Conservation (phyloP, 129 eudicot species). For the Logfia minima region DNA sequence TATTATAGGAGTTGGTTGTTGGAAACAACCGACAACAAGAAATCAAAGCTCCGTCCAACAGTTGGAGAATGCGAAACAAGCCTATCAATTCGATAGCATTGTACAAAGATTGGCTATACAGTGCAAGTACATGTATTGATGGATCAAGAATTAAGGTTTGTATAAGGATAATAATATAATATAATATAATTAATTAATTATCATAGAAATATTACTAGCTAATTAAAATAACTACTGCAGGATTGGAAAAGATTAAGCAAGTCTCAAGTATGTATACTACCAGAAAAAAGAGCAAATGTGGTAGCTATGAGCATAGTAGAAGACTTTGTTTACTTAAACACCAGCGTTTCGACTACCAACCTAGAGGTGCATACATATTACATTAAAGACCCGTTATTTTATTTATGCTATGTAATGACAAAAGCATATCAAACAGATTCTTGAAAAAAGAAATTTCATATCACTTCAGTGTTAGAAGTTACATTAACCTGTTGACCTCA, state of each 20-base stretch:
- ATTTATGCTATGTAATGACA: not conserved
- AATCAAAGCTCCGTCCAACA: constrained; percentile 60
- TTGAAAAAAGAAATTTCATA: not conserved
- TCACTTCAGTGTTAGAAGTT: not conserved
- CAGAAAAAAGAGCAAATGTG: constrained; percentile 54
- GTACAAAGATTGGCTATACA: constrained; percentile 76
- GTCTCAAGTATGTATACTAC: constrained; percentile 54
- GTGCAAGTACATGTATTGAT: constrained; percentile 63
- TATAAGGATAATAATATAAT: not conserved
- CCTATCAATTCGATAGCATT: constrained; percentile 54
- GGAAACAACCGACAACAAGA: constrained; percentile 68
- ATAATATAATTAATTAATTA: not conserved
- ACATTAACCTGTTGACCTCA: not conserved
- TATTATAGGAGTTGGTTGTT: constrained; percentile 50
- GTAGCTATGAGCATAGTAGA: constrained; percentile 78
- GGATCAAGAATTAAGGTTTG: constrained; percentile 72
- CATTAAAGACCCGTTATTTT: not conserved
- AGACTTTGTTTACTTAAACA: constrained; percentile 70
- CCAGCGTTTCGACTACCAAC: constrained; percentile 51
- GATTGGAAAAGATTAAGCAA: constrained; percentile 63
- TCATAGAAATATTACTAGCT: not conserved
- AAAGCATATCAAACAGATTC: not conserved
- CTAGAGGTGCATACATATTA: constrained; percentile 49
- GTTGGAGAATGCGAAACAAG: constrained; percentile 69
- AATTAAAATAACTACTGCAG: constrained; percentile 38